Evolutionary conservation across 164 flowering plant species (phyloP).

Genomic region (Vitis rotundifolia): DNA sequence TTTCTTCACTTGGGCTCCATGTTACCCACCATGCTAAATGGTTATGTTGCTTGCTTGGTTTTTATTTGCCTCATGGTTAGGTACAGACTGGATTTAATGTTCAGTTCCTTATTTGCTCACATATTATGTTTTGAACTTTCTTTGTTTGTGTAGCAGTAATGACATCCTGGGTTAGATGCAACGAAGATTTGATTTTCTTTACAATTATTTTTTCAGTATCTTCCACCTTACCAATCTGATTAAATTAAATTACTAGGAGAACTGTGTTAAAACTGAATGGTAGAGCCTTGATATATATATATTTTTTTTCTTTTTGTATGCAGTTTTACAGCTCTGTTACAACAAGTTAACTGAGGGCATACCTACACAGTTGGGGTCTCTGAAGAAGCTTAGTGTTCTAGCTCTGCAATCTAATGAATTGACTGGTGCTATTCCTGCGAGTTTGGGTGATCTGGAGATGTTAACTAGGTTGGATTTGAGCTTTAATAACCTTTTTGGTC

Average conservation of each 20-base stretch:
- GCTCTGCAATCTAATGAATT: slow-evolving; percentile 71
- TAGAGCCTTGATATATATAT: not conserved
- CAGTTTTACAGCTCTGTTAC: slow-evolving; percentile 91
- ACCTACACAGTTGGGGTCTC: slow-evolving; percentile 72
- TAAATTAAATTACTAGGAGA: not conserved
- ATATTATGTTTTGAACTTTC: too few relatives aligned
- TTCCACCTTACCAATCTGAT: too few relatives aligned
- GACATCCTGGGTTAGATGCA: not conserved
- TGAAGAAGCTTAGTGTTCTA: slow-evolving; percentile 73
- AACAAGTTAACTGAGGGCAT: slow-evolving; percentile 80
- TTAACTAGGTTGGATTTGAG: slow-evolving; percentile 84
- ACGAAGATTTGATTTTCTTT: not conserved
- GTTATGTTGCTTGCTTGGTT: too few relatives aligned
- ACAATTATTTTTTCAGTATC: too few relatives aligned
- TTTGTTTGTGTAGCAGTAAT: too few relatives aligned
- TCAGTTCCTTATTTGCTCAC: too few relatives aligned
- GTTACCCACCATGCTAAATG: too few relatives aligned
- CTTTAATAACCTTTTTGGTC: slow-evolving; percentile 73
- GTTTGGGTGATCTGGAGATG: slow-evolving; percentile 62
- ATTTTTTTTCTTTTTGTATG: slow-evolving; percentile 10
- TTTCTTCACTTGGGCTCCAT: not conserved
- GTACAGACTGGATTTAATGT: not conserved
- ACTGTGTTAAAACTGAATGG: not conserved
- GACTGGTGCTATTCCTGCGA: slow-evolving; percentile 87
- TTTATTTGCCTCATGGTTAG: not conserved